Evolutionary conservation across 495 filamentous ascomycete species (phyloP), one percentile per base, ranked within the genome.

Genomic region (Daldinia childiae): DNA sequence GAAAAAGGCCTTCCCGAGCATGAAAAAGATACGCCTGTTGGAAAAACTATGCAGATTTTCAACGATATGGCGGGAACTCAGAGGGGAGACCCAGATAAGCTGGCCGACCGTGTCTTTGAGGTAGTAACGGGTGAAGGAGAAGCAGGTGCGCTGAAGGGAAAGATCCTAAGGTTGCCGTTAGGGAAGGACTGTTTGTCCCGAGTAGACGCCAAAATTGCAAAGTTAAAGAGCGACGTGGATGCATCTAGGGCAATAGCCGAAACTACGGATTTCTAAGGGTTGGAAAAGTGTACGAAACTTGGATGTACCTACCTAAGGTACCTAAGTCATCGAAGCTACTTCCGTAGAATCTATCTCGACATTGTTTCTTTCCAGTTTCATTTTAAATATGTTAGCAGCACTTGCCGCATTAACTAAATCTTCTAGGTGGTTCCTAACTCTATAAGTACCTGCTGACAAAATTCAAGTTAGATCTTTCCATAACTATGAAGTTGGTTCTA

Each of bases 1-100:
- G 50, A 54, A 24, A 54, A 54, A 14, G 50, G 50, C 27, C 2
- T 54, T n/a, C 50, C 50, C 7, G 26, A 54, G 50, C 50, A 54
- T 5, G 50, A 54, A n/a, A 54, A 54, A 29, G 50, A 54, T 12
- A 54, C 26, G 14, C 24, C 27, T 6, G 27, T 54, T 1, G 50
- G 50, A 11, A 54, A 30, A 7, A n/a, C 50, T 1, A 54, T 54
- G 50, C 11, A 54, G 50, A 12, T 6, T 4, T 54, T 54, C 14
- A 3, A 30, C 3, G 14, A 30, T 14, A 8, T 17, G 2, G 15
- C 26, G 4, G 50, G 1, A 1, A 9, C 24, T 26, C 26, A 54
- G 3, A 54, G 27, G 26, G 50, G 50, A 12, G 50, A 54, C 14
- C 50, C 50, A 6, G 50, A 54, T 27, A 54, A 54, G 50, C 14